Percentiles rank a stretch among this genome's conserved stretches.
phyloP scores from a whole-genome alignment of 2,329 filamentous ascomycete species.

The Neofusicoccum umdonicola region DNA sequence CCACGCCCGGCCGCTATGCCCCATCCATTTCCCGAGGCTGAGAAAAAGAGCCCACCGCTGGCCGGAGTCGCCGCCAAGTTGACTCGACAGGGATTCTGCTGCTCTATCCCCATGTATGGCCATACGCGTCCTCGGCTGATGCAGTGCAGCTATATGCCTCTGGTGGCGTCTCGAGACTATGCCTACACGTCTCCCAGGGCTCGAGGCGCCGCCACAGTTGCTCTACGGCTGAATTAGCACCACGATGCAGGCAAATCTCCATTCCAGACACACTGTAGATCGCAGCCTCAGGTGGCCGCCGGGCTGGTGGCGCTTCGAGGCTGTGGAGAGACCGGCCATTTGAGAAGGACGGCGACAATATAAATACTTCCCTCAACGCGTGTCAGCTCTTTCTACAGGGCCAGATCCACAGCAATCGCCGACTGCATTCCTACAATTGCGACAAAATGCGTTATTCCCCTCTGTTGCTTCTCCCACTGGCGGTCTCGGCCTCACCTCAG shows the following conservation, averaged over 20 bases:
- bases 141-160: too few relatives aligned
- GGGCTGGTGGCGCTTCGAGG: neutral
- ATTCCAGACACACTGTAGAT: neutral
- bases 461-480: neutral
- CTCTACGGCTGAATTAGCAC: neutral
- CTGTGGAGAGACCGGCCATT: neutral
- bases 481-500: neutral
- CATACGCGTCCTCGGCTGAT: neutral
- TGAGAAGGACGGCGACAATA: neutral
- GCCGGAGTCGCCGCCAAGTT: neutral
- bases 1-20: neutral
- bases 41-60: neutral
- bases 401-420: neutral
- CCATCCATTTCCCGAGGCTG: neutral
- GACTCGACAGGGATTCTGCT: neutral
- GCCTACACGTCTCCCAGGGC: neutral
- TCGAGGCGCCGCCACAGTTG: neutral
- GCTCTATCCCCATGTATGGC: neutral
- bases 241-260: neutral
- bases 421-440: too few relatives aligned
- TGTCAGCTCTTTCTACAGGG: neutral
- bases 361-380: neutral
- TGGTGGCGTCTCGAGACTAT: neutral
- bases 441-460: neutral
- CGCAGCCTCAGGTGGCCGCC: neutral